Evolutionary conservation across 176 grass and related monocot genomes (phyloP), one percentile per base, ranked within the genome.

Genomic region (Musa itinerans): DNA sequence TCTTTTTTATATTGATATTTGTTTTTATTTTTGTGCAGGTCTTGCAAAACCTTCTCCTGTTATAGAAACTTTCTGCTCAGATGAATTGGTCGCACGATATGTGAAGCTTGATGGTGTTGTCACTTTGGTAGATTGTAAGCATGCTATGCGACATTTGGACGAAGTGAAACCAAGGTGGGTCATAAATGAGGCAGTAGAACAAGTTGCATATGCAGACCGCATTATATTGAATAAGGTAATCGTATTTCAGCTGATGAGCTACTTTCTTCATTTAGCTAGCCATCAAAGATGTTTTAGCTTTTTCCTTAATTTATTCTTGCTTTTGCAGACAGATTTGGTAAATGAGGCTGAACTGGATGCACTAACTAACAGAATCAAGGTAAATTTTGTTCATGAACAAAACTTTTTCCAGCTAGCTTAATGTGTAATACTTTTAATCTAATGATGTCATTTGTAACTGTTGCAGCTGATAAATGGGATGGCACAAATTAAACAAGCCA

Each of bases 101-200:
- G 89, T 92, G 78, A 92, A 92, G 74, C 89, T 88, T 88, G 89
- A 92, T 82, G 89, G 89, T 86, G 83, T 92, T 27, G 89, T 92
- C 75, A 92, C 89, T 55, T 73, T 92, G 89, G 86, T 92, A 51
- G 89, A 92, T 50, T 88, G 83, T 85, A 92, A 92, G 86, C 86
- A 92, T 84, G 83, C 86, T n/a, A 86, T 92, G 83, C 65, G 81
- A 68, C 89, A 88, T 74, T 79, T 92, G 81, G 86, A 92, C 71
- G 89, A 92, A 82, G 83, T 86, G 50, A 92, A 92, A 83, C 75
- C 86, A 25, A 88, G 89, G 68, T 92, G 89, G 89, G 83, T 88
- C 72, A 86, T 92, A 23, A 92, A 92, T 66, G 89, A 92, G 81
- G 89, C 89, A 62, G 89, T 92, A 74, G 86, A 88, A 79, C 86